phyloP scores from a whole-genome alignment of 2,329 filamentous ascomycete genomes.

The Pseudogymnoascus destructans region DNA sequence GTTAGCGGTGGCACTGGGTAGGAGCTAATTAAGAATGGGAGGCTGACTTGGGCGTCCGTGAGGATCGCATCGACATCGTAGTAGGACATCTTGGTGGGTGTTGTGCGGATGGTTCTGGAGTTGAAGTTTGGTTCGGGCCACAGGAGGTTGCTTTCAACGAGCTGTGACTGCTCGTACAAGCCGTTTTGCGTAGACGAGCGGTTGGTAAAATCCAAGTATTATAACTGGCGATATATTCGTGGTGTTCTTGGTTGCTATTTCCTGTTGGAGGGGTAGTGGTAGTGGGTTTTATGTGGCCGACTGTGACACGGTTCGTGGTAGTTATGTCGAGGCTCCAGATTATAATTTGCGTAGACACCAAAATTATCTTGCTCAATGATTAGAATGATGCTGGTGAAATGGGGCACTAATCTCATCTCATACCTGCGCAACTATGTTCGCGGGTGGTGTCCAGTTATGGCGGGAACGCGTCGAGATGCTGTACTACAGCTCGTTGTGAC shows the following conservation, averaged over 20 bases:
- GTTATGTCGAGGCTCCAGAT: neutral
- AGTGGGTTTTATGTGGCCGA: neutral
- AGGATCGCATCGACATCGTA: conserved; percentile 77
- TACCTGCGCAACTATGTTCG: neutral
- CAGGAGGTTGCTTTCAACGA: neutral
- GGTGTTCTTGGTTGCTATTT: neutral
- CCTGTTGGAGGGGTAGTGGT: neutral
- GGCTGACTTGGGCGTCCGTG: conserved; percentile 61
- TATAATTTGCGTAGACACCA: neutral
- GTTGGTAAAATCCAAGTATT: neutral
- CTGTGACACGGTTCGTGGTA: neutral
- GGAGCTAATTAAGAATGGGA: neutral
- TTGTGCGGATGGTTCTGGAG: neutral
- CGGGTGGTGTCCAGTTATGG: neutral
- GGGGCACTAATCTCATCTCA: neutral
- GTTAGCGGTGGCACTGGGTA: conserved; percentile 5
- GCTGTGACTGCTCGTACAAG: neutral
- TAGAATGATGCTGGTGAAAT: neutral
- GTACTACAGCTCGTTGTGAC: neutral
- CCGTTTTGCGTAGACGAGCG: neutral
- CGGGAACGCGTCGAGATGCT: neutral
- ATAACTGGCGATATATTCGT: neutral
- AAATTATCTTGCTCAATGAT: neutral
- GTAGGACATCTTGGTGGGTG: conserved; percentile 49
- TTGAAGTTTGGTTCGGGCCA: neutral